Conservation (phyloP, 2,329 filamentous ascomycete genomes). For the Venturiaceae sp. region DNA sequence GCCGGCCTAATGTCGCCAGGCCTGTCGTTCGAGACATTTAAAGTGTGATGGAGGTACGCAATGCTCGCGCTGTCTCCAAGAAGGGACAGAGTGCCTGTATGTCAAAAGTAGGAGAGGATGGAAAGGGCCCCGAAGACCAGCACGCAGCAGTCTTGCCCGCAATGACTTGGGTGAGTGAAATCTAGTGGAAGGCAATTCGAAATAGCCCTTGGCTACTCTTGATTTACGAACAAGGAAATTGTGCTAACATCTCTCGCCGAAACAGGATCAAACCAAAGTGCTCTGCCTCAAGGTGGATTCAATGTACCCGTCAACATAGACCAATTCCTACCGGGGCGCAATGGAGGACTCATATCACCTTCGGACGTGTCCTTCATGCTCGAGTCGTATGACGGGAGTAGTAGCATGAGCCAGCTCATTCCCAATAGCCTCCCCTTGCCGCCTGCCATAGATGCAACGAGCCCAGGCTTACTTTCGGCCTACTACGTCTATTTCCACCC, state of each 20-base stretch:
- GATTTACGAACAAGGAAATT: background rate
- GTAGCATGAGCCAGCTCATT: background rate
- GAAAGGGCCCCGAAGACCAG: slow-evolving; percentile 32
- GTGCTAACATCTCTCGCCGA: background rate
- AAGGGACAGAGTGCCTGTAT: slow-evolving; percentile 39
- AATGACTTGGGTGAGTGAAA: background rate
- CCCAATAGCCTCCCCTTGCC: background rate
- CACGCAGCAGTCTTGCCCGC: slow-evolving; percentile 15
- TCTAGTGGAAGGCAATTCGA: background rate
- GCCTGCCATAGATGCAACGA: background rate
- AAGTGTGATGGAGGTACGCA: slow-evolving; percentile 44
- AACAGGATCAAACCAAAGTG: background rate
- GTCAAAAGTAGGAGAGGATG: slow-evolving; percentile 42
- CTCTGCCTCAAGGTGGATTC: background rate
- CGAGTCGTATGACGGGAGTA: background rate
- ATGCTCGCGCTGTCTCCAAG: slow-evolving; percentile 36
- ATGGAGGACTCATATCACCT: background rate
- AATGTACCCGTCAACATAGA: background rate
- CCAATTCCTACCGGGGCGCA: background rate
- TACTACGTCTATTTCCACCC: slow-evolving; percentile 48
- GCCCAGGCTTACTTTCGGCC: slow-evolving; percentile 26
- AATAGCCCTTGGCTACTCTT: background rate
- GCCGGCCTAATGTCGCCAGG: background rate
- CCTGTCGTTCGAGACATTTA: slow-evolving; percentile 16
- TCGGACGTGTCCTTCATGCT: background rate